phyloP scores from a whole-genome alignment of 768 basidiomycete species.

The Phylloporus scabripes region DNA sequence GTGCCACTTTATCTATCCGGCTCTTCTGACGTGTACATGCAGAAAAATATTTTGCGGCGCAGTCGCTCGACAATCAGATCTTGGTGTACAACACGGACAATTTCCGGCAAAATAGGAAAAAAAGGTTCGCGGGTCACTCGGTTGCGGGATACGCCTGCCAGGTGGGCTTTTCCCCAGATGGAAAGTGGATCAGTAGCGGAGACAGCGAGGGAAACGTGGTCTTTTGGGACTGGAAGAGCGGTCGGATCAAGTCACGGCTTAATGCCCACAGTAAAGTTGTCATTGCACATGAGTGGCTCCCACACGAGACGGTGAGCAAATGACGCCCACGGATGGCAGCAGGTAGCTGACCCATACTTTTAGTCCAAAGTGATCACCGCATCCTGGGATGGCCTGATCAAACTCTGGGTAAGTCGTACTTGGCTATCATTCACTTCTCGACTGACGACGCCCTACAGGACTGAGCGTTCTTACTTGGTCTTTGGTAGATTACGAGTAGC shows the following conservation, averaged over 20 bases:
- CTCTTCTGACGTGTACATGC: conserved; percentile 9
- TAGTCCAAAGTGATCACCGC: conserved; percentile 97
- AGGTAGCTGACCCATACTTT: conserved; percentile 13
- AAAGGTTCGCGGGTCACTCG: conserved; percentile 95
- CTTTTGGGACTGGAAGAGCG: conserved; percentile 99
- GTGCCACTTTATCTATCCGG: conserved; percentile 30
- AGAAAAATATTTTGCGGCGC: conserved; percentile 97
- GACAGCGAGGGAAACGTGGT: conserved; percentile 93
- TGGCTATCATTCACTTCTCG: neutral
- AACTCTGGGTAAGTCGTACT: conserved; percentile 79
- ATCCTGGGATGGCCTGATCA: conserved; percentile 97
- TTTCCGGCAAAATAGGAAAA: conserved; percentile 98
- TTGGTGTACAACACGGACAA: conserved; percentile 96
- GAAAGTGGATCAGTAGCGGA: conserved; percentile 96
- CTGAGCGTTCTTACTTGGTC: conserved; percentile 19
- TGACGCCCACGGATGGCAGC: neutral
- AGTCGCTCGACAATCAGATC: conserved; percentile 98
- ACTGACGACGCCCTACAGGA: conserved; percentile 23
- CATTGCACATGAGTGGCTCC: conserved; percentile 96
- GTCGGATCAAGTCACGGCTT: conserved; percentile 85
- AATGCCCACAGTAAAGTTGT: conserved; percentile 94
- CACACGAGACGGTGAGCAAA: conserved; percentile 85
- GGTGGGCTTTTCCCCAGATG: conserved; percentile 96
- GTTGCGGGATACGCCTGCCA: conserved; percentile 97
- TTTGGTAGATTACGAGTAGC: too few species aligned